Evolutionary conservation across 805 yeast genomes (phyloP).

Genomic region (Hanseniaspora pseudoguilliermondii): DNA sequence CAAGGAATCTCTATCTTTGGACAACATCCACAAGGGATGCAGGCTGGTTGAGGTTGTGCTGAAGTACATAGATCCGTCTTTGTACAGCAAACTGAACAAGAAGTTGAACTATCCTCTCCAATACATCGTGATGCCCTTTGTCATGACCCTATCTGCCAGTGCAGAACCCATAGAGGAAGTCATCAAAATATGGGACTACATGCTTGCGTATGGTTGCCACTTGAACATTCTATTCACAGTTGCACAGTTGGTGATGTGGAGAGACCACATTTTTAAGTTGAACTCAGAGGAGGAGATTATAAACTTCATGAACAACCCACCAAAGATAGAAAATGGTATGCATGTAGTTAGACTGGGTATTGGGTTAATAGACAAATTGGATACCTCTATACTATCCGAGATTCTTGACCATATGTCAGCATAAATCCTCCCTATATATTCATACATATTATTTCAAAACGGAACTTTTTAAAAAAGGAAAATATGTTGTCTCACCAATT

Average conservation of each 20-base stretch:
- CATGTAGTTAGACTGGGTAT: slow-evolving; percentile 67
- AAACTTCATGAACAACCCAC: slow-evolving; percentile 55
- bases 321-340: slow-evolving; percentile 48
- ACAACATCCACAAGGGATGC: slow-evolving; percentile 53
- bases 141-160: slow-evolving; percentile 74
- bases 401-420: slow-evolving; percentile 23
- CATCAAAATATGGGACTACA: slow-evolving; percentile 73
- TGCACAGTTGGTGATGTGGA: slow-evolving; percentile 62
- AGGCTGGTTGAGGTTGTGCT: slow-evolving; percentile 62
- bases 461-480: too few relatives aligned
- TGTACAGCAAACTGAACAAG: slow-evolving; percentile 37
- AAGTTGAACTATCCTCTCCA: slow-evolving; percentile 55
- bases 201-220: slow-evolving; percentile 84
- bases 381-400: slow-evolving; percentile 42
- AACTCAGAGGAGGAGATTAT: slow-evolving; percentile 44
- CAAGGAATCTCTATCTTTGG: slow-evolving; percentile 60
- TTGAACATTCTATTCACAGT: slow-evolving; percentile 73
- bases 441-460: too few relatives aligned
- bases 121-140: slow-evolving; percentile 74
- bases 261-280: slow-evolving; percentile 44
- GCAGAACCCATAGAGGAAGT: slow-evolving; percentile 74
- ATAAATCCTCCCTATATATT: neutral
- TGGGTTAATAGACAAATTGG: slow-evolving; percentile 65
- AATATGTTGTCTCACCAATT: too few relatives aligned
- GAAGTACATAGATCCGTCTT: slow-evolving; percentile 57